phyloP scores from a whole-genome alignment of 2,329 filamentous ascomycete genomes.

The Graphiopsis chlorocephala region DNA sequence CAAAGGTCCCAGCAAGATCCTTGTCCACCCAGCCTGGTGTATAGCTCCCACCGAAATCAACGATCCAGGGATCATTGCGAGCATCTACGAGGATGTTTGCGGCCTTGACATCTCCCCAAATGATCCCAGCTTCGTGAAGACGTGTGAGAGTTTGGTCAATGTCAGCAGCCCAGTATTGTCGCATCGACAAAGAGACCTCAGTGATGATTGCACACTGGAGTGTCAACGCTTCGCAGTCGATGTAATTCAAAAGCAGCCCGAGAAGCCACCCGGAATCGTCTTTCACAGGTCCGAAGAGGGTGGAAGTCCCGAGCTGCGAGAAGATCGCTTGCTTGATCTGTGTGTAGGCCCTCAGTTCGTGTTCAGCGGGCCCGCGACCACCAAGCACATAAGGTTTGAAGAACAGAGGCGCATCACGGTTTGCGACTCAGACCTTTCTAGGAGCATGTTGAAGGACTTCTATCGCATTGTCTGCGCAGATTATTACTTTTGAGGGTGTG shows the following conservation, averaged over 20 bases:
- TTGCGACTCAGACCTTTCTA: not conserved
- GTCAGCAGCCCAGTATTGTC: slow-evolving; percentile 8
- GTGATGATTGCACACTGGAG: not conserved
- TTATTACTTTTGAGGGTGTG: not conserved
- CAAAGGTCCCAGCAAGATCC: slow-evolving; percentile 23
- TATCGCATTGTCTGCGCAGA: not conserved
- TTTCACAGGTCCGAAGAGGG: not conserved
- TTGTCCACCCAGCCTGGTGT: slow-evolving; percentile 27
- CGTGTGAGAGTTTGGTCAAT: not conserved
- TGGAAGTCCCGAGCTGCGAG: not conserved
- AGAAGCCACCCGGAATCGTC: not conserved
- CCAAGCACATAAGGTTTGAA: not conserved
- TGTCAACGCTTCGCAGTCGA: not conserved
- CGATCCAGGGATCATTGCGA: slow-evolving; percentile 24
- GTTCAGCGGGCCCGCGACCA: not conserved
- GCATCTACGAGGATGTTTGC: slow-evolving; percentile 25
- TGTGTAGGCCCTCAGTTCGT: not conserved
- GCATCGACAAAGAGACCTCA: not conserved
- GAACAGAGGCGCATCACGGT: not conserved
- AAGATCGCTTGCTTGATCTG: not conserved
- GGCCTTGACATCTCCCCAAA: slow-evolving; percentile 31
- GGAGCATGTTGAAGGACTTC: not conserved
- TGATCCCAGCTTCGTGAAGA: slow-evolving; percentile 24
- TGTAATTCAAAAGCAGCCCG: not conserved
- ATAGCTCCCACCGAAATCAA: slow-evolving; percentile 29